Conservation (phyloP, 768 basidiomycete species). For the Rossbeevera mucosa region DNA sequence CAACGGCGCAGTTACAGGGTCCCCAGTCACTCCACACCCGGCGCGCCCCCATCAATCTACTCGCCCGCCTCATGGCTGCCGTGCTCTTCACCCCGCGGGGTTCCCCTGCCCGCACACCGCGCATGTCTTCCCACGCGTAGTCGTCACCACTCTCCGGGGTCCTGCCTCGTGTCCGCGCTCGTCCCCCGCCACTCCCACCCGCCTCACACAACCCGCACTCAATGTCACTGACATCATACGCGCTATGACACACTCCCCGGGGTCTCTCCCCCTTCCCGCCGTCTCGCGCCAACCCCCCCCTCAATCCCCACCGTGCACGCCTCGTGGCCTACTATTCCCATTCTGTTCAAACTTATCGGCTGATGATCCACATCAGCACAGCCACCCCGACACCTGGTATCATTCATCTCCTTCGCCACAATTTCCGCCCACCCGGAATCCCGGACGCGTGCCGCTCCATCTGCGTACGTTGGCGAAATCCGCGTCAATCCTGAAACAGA, state of each 20-base stretch:
- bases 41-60: background rate
- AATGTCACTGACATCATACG: constrained; percentile 17
- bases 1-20: constrained; percentile 11
- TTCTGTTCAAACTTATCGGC: background rate
- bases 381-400: constrained; percentile 3
- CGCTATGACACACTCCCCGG: background rate
- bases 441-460: background rate
- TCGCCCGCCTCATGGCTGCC: constrained; percentile 21
- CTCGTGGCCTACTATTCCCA: background rate
- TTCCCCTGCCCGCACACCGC: background rate
- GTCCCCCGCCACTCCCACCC: constrained; percentile 4
- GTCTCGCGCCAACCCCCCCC: background rate
- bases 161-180: constrained; percentile 32
- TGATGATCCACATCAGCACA: background rate
- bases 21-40: constrained; percentile 18
- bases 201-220: constrained; percentile 6
- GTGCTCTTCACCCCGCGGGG: constrained; percentile 3
- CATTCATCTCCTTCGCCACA: constrained; percentile 1
- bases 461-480: background rate
- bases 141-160: constrained; percentile 19
- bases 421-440: constrained; percentile 7
- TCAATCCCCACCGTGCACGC: background rate
- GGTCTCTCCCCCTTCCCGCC: background rate
- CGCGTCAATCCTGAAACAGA: background rate
- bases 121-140: constrained; percentile 17